Evolutionary conservation across 371 early-diverging fungal species (phyloP).

Genomic region (Mortierella sp.): DNA sequence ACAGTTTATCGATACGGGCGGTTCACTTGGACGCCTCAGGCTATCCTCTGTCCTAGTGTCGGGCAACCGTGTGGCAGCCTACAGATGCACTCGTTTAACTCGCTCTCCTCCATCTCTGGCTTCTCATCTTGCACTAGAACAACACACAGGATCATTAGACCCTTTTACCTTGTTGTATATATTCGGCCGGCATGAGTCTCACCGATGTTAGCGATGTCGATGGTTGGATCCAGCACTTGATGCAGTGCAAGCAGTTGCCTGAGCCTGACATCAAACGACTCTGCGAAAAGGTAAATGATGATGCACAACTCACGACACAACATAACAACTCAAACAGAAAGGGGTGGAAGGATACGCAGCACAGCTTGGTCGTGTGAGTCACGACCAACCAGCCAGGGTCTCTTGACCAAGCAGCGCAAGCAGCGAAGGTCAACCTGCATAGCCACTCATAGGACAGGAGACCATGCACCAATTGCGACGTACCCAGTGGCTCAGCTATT

Average conservation of each 20-base stretch:
- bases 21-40: too few species aligned
- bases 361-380: background rate
- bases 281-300: conserved; percentile 80
- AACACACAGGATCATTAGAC: conserved; percentile 4
- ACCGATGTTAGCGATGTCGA: conserved; percentile 58
- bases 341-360: too few species aligned
- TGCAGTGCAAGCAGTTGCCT: conserved; percentile 83
- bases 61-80: too few species aligned
- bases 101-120: background rate
- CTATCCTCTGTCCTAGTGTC: too few species aligned
- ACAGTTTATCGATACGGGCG: too few species aligned
- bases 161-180: background rate
- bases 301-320: too few species aligned
- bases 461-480: too few species aligned
- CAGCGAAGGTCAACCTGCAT: background rate
- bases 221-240: conserved; percentile 59
- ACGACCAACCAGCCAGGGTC: background rate
- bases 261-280: conserved; percentile 88
- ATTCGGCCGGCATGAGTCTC: conserved; percentile 32
- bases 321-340: too few species aligned
- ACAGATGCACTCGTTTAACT: background rate
- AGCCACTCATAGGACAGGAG: background rate
- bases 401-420: too few species aligned
- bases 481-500: too few species aligned
- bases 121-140: background rate